Percentiles rank a stretch among this genome's conserved stretches.
Evolutionary conservation across 441 rosid genomes (phyloP).

Genomic region (Hura crepitans): DNA sequence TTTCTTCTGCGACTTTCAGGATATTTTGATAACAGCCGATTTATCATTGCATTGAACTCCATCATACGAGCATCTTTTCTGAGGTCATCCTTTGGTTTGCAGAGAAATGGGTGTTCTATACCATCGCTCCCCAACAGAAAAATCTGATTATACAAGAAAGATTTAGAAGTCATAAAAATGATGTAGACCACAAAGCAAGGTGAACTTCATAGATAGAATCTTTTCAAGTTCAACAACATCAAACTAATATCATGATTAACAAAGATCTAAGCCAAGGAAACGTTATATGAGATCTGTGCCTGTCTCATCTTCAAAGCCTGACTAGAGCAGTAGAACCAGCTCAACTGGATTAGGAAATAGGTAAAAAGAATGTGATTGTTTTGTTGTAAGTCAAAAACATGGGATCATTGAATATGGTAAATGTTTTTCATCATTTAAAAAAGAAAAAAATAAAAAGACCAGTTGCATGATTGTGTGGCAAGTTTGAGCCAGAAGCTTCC

Average conservation of each 20-base stretch:
- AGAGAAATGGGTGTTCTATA: slow-evolving; percentile 86
- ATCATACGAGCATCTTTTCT: slow-evolving; percentile 99
- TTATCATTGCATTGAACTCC: slow-evolving; percentile 99
- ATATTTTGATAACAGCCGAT: slow-evolving; percentile 83
- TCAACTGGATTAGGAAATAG: not conserved
- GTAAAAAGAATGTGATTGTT: not conserved
- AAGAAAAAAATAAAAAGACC: not conserved
- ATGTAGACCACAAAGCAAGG: not conserved
- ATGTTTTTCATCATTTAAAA: not conserved
- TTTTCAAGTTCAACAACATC: not conserved
- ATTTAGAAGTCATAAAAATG: slow-evolving; percentile 11
- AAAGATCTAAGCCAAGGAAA: not conserved
- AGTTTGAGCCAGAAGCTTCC: not conserved
- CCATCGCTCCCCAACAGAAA: slow-evolving; percentile 96
- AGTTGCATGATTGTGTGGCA: not conserved
- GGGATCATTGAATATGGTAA: not conserved
- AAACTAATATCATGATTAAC: not conserved
- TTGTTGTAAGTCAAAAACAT: not conserved
- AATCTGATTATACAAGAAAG: slow-evolving; percentile 45
- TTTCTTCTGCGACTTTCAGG: slow-evolving; percentile 97
- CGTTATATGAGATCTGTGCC: not conserved
- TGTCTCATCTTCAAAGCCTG: not conserved
- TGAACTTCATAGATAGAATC: slow-evolving; percentile 3
- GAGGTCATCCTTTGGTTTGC: slow-evolving; percentile 99
- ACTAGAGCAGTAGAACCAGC: not conserved